Conservation (phyloP, 2,329 filamentous ascomycete genomes). For the Aspergillus sp. region DNA sequence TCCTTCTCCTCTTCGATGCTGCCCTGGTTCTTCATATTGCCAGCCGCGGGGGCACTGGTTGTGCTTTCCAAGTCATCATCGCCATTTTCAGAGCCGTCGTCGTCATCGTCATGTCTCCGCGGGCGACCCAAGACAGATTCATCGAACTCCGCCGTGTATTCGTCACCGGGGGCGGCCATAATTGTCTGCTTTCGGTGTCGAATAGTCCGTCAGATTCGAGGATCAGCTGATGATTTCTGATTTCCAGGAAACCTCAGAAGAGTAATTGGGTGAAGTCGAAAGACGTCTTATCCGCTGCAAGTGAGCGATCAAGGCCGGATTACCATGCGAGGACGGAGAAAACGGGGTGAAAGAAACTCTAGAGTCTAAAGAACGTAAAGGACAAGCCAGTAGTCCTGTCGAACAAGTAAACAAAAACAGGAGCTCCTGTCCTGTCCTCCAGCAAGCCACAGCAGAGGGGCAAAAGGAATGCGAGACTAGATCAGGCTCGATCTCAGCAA, state of each 20-base stretch:
- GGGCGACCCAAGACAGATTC: conserved; percentile 72
- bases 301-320: background rate
- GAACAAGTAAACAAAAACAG: background rate
- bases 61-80: conserved; percentile 77
- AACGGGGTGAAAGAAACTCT: background rate
- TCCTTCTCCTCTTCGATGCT: conserved; percentile 79
- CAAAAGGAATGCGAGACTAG: conserved; percentile 23
- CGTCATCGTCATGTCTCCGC: conserved; percentile 79
- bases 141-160: conserved; percentile 71
- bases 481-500: conserved; percentile 9
- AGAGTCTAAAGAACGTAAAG: conserved; percentile 25
- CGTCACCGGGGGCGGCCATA: conserved; percentile 76
- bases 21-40: conserved; percentile 59
- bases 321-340: conserved; percentile 5
- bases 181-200: conserved; percentile 68
- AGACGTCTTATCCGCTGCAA: conserved; percentile 5
- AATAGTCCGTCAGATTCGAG: background rate
- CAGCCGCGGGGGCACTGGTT: conserved; percentile 77
- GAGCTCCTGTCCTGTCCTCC: conserved; percentile 14
- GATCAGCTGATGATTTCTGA: too few relatives aligned
- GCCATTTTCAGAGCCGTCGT: conserved; percentile 80
- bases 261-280: background rate
- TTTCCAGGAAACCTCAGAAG: background rate
- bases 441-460: conserved; percentile 32
- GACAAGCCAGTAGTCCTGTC: conserved; percentile 23